Evolutionary conservation across 225 moss, liverwort and hornwort species (phyloP), one percentile per base, ranked within the genome.

Genomic region (Antitrichia curtipendula): DNA sequence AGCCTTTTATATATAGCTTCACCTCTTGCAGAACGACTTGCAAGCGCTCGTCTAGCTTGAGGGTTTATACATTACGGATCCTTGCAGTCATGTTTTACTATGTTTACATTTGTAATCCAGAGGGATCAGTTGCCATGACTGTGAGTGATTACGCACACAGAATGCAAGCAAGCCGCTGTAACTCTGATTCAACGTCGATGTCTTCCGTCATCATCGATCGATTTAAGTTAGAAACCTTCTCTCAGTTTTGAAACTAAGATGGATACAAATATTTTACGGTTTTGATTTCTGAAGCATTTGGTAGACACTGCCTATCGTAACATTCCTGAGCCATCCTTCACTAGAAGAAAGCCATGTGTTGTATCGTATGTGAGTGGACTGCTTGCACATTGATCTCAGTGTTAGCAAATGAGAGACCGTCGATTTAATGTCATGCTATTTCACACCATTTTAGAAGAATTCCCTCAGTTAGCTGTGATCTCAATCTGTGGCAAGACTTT

Each of bases 391-490:
- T 1, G 15, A 75, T 52, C 75, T 75, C 50, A 52, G 14, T 6
- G 14, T 75, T 15, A 6, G 9, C 53, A 36, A 53, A 23, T 22
- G 22, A 34, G 13, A 53, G 53, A 36, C 14, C 2, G 5, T 52
- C 52, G 52, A 34, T 52, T 75, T 23, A 13, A 36, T 36, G 75
- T 50, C 50, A 74, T 74, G 80, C 64, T 43, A 16, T 28, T 25
- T 43, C 9, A 16, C 9, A 70, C 8, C 4, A 5, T 41, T 70
- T 41, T 17, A 17, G 16, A 27, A 43, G 71, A 43, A 9, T 71
- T 6, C 16, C 9, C 1, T 71, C 0, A 0, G 4, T 16, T 43
- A 43, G 9, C 9, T 16, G 6, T 28, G 16, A 16, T 28, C 25
- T 45, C 43, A 16, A 43, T 25, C 41, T 9, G 28, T 43, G 10